phyloP scores from a whole-genome alignment of 1,139 yeast species.

The Pneumocystis wakefieldiae region DNA sequence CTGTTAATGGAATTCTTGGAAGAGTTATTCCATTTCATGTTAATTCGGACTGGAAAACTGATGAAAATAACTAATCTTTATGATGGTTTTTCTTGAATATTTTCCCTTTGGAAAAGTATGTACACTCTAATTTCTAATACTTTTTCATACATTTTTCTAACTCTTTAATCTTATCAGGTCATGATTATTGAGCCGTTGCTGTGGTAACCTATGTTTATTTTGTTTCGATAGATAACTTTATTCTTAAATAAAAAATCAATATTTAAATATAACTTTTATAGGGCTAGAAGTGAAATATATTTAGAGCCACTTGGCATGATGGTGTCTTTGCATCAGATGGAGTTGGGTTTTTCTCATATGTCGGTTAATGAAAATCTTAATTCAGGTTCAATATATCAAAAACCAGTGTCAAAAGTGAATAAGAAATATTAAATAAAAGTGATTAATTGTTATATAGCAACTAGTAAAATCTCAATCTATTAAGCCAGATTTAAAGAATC shows the following conservation, averaged over 20 bases:
- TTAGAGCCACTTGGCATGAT: background rate
- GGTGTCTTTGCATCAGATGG: background rate
- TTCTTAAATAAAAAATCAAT: background rate
- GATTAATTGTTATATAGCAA: background rate
- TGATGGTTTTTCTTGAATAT: background rate
- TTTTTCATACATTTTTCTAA: background rate
- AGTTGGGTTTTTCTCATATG: background rate
- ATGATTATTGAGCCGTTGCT: background rate
- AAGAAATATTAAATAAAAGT: background rate
- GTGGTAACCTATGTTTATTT: background rate
- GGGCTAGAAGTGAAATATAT: background rate
- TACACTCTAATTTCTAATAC: background rate
- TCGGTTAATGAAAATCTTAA: background rate
- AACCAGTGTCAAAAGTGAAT: background rate
- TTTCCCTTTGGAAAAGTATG: background rate
- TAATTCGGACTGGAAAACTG: background rate
- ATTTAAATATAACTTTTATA: background rate
- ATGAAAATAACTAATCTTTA: background rate
- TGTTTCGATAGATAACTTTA: background rate
- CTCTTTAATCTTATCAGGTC: too few relatives aligned
- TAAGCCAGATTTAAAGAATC: background rate
- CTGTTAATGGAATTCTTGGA: background rate
- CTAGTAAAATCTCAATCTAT: background rate
- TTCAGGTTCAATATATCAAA: background rate
- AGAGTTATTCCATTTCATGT: background rate